Base-by-base conservation (phyloP, 2,329 filamentous ascomycete genomes). In the Westerdykella aurantiaca region DNA sequence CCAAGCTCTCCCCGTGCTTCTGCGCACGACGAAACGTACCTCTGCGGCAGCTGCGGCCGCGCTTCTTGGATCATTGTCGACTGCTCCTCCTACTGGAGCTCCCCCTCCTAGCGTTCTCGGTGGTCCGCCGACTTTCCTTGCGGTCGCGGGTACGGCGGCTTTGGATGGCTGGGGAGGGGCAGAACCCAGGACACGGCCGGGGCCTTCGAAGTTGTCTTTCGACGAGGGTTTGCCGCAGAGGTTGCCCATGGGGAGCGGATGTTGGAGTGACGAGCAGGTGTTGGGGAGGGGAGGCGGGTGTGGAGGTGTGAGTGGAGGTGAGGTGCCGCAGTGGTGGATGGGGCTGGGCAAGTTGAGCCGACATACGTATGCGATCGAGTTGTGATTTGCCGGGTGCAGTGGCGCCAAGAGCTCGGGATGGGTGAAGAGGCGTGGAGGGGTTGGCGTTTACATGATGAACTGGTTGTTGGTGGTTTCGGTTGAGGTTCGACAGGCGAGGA, bases 41-140 rank as follows among this genome's bases (percentile, higher is more conserved):
- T 94, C 86, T 47, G 90, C 90, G 41, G 89, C 90, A 52, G 81
- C 79, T 0, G 88, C 88, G 4, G 90, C 90, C 47, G 81, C 86
- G 43, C 74, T 76, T 46, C 83, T 77, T 29, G 88, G 83, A 62
- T 90, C 83, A 16, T 73, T 72, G 2, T 55, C 48, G 47, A 53
- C 63, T 22, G 38, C 44, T 22, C 34, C 44, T 52, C 53, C 17
- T 17, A 61, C 60, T n/a, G 63, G 60, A 35, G 47, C 40, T 37
- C 48, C 37, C 25, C 77, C 77, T 16, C 86, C 86, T 34, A 93
- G 68, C 2, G 82, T 85, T 49, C 85, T 76, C 7, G 74, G 78
- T 46, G 70, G 54, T 55, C 61, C 55, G 53, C 51, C 55, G 58
- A 61, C 51, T 80, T 73, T 58, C 75, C 72, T 45, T 73, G 59